Evolutionary conservation across 805 yeast genomes (phyloP).

Genomic region (Wickerhamia fluorescens): DNA sequence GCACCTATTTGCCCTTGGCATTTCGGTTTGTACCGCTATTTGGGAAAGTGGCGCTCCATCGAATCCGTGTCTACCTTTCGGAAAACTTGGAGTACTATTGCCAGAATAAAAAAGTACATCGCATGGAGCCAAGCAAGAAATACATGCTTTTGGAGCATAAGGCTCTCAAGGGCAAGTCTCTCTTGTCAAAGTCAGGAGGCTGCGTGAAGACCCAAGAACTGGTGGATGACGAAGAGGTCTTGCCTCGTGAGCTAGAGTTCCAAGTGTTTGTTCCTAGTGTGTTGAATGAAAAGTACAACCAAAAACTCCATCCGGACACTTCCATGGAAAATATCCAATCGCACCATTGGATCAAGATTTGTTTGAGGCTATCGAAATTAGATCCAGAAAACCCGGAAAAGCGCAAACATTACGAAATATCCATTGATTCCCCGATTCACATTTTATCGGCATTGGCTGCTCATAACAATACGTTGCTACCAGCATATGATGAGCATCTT

Average conservation of each 20-base stretch:
- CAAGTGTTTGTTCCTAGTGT: conserved; percentile 77
- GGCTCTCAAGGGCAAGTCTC: conserved; percentile 45
- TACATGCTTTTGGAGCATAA: conserved; percentile 74
- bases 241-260: conserved; percentile 77
- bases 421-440: conserved; percentile 92
- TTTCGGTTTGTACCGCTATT: conserved; percentile 73
- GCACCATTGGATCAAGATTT: conserved; percentile 93
- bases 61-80: conserved; percentile 78
- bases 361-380: conserved; percentile 68
- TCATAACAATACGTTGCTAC: conserved; percentile 71
- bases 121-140: conserved; percentile 86
- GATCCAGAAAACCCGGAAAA: conserved; percentile 49
- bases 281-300: conserved; percentile 45
- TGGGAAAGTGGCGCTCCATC: conserved; percentile 79
- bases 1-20: conserved; percentile 77
- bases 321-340: conserved; percentile 72
- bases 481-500: conserved; percentile 47
- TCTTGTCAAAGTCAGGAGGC: conserved; percentile 29
- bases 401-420: conserved; percentile 87
- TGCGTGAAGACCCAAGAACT: conserved; percentile 18
- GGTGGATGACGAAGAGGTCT: conserved; percentile 41
- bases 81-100: conserved; percentile 91
- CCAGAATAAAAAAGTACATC: conserved; percentile 76
- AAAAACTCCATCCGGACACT: conserved; percentile 74
- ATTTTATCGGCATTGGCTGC: conserved; percentile 70